Conservation (phyloP, 2,329 filamentous ascomycete genomes). For the Fusarium sp. region DNA sequence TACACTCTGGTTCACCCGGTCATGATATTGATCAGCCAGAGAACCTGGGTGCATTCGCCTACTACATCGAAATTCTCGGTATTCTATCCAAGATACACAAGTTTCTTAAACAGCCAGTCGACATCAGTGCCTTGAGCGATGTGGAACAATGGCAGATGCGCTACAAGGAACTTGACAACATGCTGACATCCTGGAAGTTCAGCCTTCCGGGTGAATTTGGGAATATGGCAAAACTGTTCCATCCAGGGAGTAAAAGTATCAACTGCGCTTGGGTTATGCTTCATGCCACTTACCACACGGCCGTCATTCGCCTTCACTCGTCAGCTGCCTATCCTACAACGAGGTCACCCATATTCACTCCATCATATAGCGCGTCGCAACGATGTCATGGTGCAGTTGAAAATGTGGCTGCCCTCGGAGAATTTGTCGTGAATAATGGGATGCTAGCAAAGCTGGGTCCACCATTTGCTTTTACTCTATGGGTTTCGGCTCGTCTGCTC, state of each 20-base stretch:
- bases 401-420: constrained; percentile 79
- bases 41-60: constrained; percentile 86
- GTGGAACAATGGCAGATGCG: constrained; percentile 90
- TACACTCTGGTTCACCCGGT: constrained; percentile 59
- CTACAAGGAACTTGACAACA: constrained; percentile 85
- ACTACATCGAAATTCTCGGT: constrained; percentile 89
- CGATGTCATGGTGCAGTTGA: constrained; percentile 85
- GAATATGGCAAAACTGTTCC: constrained; percentile 82
- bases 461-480: constrained; percentile 90
- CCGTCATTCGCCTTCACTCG: constrained; percentile 89
- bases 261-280: constrained; percentile 92
- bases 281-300: constrained; percentile 88
- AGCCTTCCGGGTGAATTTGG: constrained; percentile 84
- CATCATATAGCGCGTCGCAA: constrained; percentile 86
- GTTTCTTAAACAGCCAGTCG: constrained; percentile 88
- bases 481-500: constrained; percentile 87
- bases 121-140: constrained; percentile 84
- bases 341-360: constrained; percentile 86
- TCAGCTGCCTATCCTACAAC: constrained; percentile 93
- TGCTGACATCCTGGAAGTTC: constrained; percentile 84
- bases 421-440: constrained; percentile 78
- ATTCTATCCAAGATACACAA: constrained; percentile 88
- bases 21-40: constrained; percentile 76
- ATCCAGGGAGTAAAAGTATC: constrained; percentile 72
- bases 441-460: constrained; percentile 85